A percentile compares a stretch with the other conserved stretches of the same genome.
Conservation (phyloP, 2,329 filamentous ascomycete genomes). For the Paraconiothyrium sp. region DNA sequence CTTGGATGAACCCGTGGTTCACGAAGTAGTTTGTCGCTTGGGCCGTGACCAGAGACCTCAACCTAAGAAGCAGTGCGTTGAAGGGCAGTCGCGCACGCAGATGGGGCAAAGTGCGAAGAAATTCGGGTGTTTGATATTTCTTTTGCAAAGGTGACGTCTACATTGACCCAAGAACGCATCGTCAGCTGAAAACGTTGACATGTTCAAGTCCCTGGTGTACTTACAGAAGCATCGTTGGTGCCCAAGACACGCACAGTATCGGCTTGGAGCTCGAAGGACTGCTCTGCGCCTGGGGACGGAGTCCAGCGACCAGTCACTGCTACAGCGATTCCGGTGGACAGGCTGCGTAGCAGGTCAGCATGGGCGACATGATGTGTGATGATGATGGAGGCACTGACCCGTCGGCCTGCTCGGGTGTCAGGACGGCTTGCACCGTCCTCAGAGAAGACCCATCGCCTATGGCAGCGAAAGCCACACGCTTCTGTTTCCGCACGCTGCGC, state of each 20-base stretch:
- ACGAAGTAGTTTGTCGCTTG: conserved; percentile 80
- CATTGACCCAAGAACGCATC: conserved; percentile 22
- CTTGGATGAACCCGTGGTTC: conserved; percentile 76
- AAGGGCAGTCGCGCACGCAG: conserved; percentile 82
- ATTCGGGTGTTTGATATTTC: conserved; percentile 92
- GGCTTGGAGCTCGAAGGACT: conserved; percentile 84
- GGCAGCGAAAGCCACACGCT: conserved; percentile 82
- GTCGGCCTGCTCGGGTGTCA: conserved; percentile 75
- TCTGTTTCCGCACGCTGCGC: conserved; percentile 86
- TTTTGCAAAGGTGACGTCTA: conserved; percentile 94
- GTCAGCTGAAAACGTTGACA: conserved; percentile 26
- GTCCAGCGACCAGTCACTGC: conserved; percentile 81
- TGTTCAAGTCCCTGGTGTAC: conserved; percentile 41
- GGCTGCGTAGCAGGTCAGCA: conserved; percentile 58
- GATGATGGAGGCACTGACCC: conserved; percentile 65
- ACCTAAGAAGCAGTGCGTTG: conserved; percentile 80
- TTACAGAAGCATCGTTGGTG: conserved; percentile 79
- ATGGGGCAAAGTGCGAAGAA: conserved; percentile 87
- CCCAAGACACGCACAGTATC: conserved; percentile 75
- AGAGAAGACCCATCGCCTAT: conserved; percentile 88
- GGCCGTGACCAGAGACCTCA: conserved; percentile 82
- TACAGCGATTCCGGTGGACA: conserved; percentile 84
- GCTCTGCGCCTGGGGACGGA: conserved; percentile 72
- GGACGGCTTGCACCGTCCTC: conserved; percentile 79
- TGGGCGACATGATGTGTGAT: neutral